Conservation (phyloP, 345 rosid species). For the Cardamine occulta region DNA sequence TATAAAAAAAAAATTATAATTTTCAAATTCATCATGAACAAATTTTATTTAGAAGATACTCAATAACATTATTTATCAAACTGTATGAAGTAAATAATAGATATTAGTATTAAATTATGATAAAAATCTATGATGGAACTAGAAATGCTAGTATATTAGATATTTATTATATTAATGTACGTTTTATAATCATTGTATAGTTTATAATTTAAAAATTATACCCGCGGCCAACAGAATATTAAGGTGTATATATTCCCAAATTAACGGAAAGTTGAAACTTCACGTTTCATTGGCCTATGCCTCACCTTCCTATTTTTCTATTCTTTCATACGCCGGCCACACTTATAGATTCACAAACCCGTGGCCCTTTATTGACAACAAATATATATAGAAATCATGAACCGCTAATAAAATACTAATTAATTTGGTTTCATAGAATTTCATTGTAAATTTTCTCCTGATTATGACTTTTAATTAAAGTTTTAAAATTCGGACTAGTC, state of each 20-base stretch:
- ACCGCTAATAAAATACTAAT: neutral
- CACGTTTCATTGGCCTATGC: constrained; percentile 41
- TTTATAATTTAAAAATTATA: constrained; percentile 8
- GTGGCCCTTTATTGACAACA: neutral
- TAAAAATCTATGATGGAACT: neutral
- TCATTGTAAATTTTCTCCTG: neutral
- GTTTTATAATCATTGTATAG: constrained; percentile 2
- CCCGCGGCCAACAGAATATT: constrained; percentile 30
- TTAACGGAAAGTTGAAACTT: constrained; percentile 27
- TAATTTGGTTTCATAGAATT: neutral
- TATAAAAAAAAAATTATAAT: no score
- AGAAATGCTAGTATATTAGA: neutral
- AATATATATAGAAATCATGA: neutral
- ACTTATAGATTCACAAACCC: constrained; percentile 7
- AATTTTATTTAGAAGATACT: neutral
- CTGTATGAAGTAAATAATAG: neutral
- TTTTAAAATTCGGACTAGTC: neutral
- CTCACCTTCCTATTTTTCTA: constrained; percentile 22
- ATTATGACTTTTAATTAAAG: neutral
- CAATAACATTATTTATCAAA: neutral
- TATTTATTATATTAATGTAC: neutral
- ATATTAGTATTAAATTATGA: neutral
- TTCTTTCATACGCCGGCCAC: constrained; percentile 11
- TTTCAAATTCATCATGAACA: neutral
- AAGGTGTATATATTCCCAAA: constrained; percentile 39